These are phyloP conservation scores for Pseudogymnoascus sp. DNA, from an alignment of 2,329 filamentous ascomycete species.

Conservation along the genomic window DNA sequence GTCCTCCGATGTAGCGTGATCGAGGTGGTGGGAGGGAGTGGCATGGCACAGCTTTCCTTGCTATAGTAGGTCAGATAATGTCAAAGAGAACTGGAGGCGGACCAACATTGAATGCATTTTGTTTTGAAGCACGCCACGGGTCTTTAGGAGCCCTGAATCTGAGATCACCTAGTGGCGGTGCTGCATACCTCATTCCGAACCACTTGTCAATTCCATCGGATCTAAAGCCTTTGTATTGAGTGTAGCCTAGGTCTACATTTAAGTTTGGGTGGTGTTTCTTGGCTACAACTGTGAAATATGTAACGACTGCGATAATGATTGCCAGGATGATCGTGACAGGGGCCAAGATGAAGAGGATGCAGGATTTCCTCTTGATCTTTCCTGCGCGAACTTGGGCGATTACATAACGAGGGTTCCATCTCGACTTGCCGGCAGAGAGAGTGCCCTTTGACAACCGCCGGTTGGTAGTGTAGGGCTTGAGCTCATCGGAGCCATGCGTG, in stretches of 20 bases:
- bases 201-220: slow-evolving; percentile 55
- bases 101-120: not conserved
- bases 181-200: slow-evolving; percentile 67
- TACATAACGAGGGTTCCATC: not conserved
- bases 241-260: not conserved
- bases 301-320: not conserved
- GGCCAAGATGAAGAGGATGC: not conserved
- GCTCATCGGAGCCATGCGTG: not conserved
- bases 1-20: slow-evolving; percentile 42
- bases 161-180: slow-evolving; percentile 53
- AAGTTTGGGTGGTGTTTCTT: not conserved
- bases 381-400: not conserved
- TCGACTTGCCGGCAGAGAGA: not conserved
- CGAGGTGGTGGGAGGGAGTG: not conserved
- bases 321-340: not conserved
- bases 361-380: not conserved
- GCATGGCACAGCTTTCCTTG: not conserved
- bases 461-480: not conserved
- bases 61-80: not conserved
- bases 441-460: not conserved
- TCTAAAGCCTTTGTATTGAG: not conserved
- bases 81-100: not conserved
- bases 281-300: not conserved
- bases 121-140: slow-evolving; percentile 32
- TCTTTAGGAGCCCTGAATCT: slow-evolving; percentile 60